These are phyloP conservation scores for Vitis labrusca DNA, from an alignment of 164 flowering plant species.

Conservation along the genomic window DNA sequence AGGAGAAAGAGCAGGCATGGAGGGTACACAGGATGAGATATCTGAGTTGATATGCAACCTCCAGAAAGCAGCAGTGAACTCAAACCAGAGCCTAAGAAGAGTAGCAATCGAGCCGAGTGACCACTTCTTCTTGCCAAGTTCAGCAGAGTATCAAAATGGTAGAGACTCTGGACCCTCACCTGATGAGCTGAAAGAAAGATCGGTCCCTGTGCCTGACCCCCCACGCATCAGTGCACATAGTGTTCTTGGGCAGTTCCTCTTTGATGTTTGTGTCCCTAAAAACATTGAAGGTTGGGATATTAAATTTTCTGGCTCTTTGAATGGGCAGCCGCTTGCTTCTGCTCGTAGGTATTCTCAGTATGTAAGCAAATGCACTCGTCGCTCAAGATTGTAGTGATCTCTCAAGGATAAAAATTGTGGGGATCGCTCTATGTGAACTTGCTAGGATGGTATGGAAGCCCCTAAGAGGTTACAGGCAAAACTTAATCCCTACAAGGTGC, in stretches of 20 bases:
- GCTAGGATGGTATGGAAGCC: background rate
- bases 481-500: too few species aligned
- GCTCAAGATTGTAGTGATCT: conserved; percentile 43
- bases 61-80: conserved; percentile 51
- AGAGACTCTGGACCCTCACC: conserved; percentile 23
- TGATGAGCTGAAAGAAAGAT: conserved; percentile 40
- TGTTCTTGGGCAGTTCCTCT: conserved; percentile 58
- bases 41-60: conserved; percentile 58
- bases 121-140: conserved; percentile 48
- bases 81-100: conserved; percentile 50
- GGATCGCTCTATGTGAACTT: too few species aligned
- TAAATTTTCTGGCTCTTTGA: conserved; percentile 45
- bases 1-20: conserved; percentile 26
- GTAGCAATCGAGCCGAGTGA: conserved; percentile 52
- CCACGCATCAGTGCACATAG: conserved; percentile 51
- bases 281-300: conserved; percentile 77
- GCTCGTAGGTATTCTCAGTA: conserved; percentile 35
- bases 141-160: conserved; percentile 23
- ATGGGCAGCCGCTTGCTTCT: conserved; percentile 52
- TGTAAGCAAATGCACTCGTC: conserved; percentile 35
- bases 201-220: conserved; percentile 20
- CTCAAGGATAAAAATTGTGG: too few species aligned
- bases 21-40: conserved; percentile 42
- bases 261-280: conserved; percentile 67
- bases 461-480: background rate